Base-by-base conservation (phyloP, 75 land plant genomes). In the Selaginella tamariscina region DNA sequence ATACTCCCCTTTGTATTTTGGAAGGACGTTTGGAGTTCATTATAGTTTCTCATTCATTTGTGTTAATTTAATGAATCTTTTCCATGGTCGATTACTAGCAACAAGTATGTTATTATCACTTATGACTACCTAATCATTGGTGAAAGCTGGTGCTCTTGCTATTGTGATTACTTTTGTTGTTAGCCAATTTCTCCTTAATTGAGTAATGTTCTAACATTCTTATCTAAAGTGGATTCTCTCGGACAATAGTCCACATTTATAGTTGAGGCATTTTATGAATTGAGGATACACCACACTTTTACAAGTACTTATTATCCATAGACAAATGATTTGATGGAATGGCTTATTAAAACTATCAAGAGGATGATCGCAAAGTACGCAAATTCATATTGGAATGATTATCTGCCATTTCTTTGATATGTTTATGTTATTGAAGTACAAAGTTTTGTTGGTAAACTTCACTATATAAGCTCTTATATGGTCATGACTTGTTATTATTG, bases 31-130 rank as follows among this genome's bases (percentile, higher is more conserved):
- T 39, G 15, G 15, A 39, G 49, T 39, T 15, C 5, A 39, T 39
- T 39, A 15, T 39, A 39, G 15, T 39, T 39, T 39, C 49, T 15
- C 15, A 15, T 39, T 39, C 15, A 15, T 39, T 39, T 39, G 49
- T 5, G 49, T 39, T 39, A 56, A 68, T 27, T 26, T 68, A 0
- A 68, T 68, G 28, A 56, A 2, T 56, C 54, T 22, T 68, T 68
- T 54, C 55, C 70, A 9, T 29, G 23, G 2, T 49, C 55, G 1
- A 5, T 54, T 1, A 15, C 56, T 9, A 29, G 55, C 56, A 68
- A 68, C 28, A 68, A 24, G 26, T 68, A 68, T 26, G 54, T 68
- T 2, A 23, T 49, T 9, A 27, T 49, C 9, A 54, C 54, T 26
- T 39, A 18, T 8, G 27, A 54, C 22, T 54, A 39, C 49, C 15